Evolutionary conservation across 176 grass and related monocot genomes (phyloP).

Genomic region (Ensete ventricosum): DNA sequence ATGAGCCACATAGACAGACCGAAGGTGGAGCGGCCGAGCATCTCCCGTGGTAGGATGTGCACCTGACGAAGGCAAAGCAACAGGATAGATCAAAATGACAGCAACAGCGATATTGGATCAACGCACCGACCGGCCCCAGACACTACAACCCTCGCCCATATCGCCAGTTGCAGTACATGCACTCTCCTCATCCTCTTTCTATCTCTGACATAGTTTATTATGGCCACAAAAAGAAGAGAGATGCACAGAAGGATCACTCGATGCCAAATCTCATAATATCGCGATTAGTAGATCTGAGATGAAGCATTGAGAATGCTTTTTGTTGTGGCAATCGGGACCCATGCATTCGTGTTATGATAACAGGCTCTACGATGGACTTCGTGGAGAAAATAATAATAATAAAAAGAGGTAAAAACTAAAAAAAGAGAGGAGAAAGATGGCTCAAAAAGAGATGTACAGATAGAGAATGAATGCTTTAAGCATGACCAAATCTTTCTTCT

Average conservation of each 20-base stretch:
- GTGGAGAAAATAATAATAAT: too few species aligned
- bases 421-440: too few species aligned
- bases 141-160: neutral
- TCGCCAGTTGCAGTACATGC: neutral
- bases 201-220: neutral
- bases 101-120: neutral
- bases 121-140: neutral
- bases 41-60: conserved; percentile 71
- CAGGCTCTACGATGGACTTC: too few species aligned
- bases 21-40: conserved; percentile 67
- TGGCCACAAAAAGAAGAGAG: neutral
- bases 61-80: conserved; percentile 26
- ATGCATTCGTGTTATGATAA: too few species aligned
- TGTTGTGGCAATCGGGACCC: too few species aligned
- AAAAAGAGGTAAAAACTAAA: too few species aligned
- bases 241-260: neutral
- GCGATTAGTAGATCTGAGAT: too few species aligned
- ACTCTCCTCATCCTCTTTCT: neutral
- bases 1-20: conserved; percentile 56
- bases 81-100: neutral
- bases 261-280: neutral
- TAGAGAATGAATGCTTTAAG: too few species aligned
- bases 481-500: too few species aligned
- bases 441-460: too few species aligned
- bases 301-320: too few species aligned